Conservation (phyloP, 192 early-diverging fungal species). For the Endogone sp. region DNA sequence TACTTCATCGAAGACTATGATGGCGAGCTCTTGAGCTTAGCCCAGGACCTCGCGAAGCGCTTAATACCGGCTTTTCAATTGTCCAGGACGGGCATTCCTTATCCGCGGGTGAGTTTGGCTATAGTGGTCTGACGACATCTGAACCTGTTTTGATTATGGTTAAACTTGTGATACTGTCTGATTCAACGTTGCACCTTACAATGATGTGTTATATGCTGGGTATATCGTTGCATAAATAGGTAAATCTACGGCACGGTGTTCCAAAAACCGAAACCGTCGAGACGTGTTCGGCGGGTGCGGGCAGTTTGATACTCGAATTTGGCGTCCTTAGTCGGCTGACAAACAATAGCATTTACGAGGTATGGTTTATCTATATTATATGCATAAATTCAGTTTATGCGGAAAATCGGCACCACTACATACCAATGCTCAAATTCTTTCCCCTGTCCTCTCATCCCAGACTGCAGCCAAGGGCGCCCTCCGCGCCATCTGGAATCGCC, state of each 20-base stretch:
- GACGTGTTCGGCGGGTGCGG: constrained; percentile 87
- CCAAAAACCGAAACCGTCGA: constrained; percentile 57
- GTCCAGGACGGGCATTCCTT: constrained; percentile 78
- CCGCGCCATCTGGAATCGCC: constrained; percentile 68
- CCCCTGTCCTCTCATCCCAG: constrained; percentile 13
- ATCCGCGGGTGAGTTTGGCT: constrained; percentile 58
- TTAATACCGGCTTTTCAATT: constrained; percentile 86
- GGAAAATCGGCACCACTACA: background rate
- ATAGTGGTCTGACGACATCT: no score
- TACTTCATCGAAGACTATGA: constrained; percentile 64
- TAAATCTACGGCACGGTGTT: constrained; percentile 76
- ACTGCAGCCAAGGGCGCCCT: constrained; percentile 64
- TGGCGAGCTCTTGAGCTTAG: constrained; percentile 75
- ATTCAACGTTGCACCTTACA: background rate
- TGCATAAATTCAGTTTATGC: background rate
- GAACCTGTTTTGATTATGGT: background rate
- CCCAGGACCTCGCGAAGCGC: constrained; percentile 75
- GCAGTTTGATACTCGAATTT: constrained; percentile 90
- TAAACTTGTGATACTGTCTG: no score
- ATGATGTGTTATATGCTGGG: background rate
- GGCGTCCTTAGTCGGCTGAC: constrained; percentile 85
- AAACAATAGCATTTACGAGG: constrained; percentile 75
- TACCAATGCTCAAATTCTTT: constrained; percentile 6
- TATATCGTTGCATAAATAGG: constrained; percentile 10
- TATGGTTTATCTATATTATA: constrained; percentile 12